Base-by-base conservation (phyloP, 139 green algal genomes). In the Chlamydomonas sp. region DNA sequence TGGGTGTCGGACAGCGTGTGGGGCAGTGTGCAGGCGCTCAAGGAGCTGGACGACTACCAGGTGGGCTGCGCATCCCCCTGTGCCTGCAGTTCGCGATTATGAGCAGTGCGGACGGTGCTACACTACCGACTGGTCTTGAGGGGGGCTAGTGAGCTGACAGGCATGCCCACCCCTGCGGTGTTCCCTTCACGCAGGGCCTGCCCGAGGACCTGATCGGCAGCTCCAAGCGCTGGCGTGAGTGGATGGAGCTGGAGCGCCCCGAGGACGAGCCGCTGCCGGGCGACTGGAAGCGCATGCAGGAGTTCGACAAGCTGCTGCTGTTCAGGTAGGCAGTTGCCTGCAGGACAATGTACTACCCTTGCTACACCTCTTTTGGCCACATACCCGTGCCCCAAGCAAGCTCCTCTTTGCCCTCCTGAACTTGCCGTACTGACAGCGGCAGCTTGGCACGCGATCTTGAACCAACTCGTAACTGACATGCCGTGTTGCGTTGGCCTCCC, bases 231-330 rank as follows among this genome's bases (percentile, higher is more conserved):
- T 99, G 97, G 97, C 84, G 91, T 6, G 97, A 99, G 91, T 99
- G 96, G 96, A 95, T 97, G 87, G 96, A 98, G 92, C 91, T 97
- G 64, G 95, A 98, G 86, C 88, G 95, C 59, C 95, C 96, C 20
- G 97, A 99, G 91, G 96, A 96, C n/a, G 96, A 98, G 91, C 94
- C 94, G 4, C 90, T 98, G 84, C 97, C 97, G 0, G 96, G 97
- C 1, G 96, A 99, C 89, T 99, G 97, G 97, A 98, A 98, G 92
- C 94, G 96, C 71, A 96, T 98, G 94, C 92, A 94, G 57, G 95
- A 97, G 84, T 97, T 98, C 84, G 94, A 98, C 63, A 90, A 94
- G 17, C 91, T 98, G 84, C 91, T 98, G 74, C 72, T 91, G 16
- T 91, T 91, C 84, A 15, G 84, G 83, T 88, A 14, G 76, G 83